Base-by-base conservation (phyloP, 129 eudicot genomes). In the Lactuca sativa region DNA sequence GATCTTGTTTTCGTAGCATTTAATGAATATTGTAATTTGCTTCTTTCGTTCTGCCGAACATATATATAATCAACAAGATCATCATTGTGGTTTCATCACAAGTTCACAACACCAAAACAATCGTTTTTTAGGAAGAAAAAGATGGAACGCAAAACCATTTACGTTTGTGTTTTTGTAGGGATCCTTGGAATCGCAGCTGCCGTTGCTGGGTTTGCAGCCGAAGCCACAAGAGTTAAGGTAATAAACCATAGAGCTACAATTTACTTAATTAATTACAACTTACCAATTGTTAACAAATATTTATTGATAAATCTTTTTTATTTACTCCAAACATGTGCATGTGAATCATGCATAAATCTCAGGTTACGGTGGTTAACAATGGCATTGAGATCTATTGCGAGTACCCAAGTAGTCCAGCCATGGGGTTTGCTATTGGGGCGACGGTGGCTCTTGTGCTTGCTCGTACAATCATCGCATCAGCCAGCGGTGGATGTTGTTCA, bases 141-240 rank as follows among this genome's bases (percentile, higher is more conserved):
- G 6, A 73, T 75, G 80, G 74, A 25, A 34, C 4, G 32, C 25
- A 75, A 67, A 67, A 75, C 57, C 8, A 52, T 59, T 67, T n/a
- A 8, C 7, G 63, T 67, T 4, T 36, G 49, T 5, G 8, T 75
- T 51, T 2, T 75, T 4, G 4, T 75, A 5, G 56, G 16, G 5
- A 21, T 63, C 16, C 80, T 67, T 13, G 74, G 80, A 14, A 16
- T 75, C 52, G 80, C 49, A n/a, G 69, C 44, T 51, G 69, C 21
- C 1, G 59, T 67, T 67, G 80, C 80, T 1, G 80, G 80, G 32
- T 59, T 75, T 44, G 16, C 15, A 12, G 74, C 70, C 0, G 80
- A 75, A 67, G 62, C 74, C 74, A 67, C 62, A 3, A 75, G 43
- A 59, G 74, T 67, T 67, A 75, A 67, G 74, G 80, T 67, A 66